Base-by-base conservation (phyloP, 2,329 filamentous ascomycete species). In the Cryphonectria japonica region DNA sequence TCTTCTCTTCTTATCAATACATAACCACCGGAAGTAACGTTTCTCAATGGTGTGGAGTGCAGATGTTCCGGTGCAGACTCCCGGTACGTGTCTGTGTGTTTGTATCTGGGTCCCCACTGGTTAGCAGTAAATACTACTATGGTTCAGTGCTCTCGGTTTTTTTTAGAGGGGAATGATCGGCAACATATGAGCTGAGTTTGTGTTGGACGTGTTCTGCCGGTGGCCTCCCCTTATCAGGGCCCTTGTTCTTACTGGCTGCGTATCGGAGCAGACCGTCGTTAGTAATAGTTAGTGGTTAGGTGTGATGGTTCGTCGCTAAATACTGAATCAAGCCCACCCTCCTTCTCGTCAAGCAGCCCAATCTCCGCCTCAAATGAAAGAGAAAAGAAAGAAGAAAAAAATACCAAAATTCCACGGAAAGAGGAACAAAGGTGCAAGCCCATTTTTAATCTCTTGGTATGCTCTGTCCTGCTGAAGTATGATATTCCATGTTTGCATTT, bases 1-100 rank as follows among this genome's bases (percentile, higher is more conserved):
- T n/a, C 26, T 60, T 60, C 57, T 60, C 13, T 34, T 41, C 61
- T 46, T 41, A 43, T 46, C 59, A 57, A 57, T 67, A 34, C 19
- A 8, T 22, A 2, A 50, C 46, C 46, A 50, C 29, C 26, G 1
- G 43, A 52, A 3, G 70, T 72, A 67, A 70, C 70, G 65, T 70
- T 67, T 67, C 64, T 70, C 41, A 16, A 41, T 29, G 37, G 52
- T 67, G 70, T 67, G 65, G 65, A 54, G 65, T 67, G 50, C 65
- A 67, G 7, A 26, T 16, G 46, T 50, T 50, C 41, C 43, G 19
- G 64, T 19, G 6, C 41, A 37, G 63, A 9, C 14, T 34, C 22
- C 46, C 16, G 29, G 46, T 26, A 19, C 26, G 64, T 9, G 13
- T 26, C 14, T 13, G 46, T 52, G 46, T 52, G 5, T 52, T n/a